Base-by-base conservation (phyloP, 2,329 filamentous ascomycete species). In the Periconia sp. region DNA sequence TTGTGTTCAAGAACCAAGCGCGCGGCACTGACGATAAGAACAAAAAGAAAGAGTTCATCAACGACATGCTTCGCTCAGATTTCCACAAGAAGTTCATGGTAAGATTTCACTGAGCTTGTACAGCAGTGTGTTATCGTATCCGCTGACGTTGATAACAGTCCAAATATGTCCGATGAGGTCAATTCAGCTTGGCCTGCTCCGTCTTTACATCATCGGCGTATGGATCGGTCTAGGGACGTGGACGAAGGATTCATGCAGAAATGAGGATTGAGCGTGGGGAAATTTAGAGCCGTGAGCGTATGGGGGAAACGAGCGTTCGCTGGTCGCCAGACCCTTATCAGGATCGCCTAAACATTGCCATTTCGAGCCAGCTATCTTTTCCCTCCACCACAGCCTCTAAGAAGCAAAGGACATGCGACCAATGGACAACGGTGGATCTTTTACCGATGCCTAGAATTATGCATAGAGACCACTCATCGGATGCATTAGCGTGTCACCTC, bases 1-100 rank as follows among this genome's bases (percentile, higher is more conserved):
- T 99, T 13, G 92, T 99, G 2, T 99, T 99, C 79, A 97, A 96
- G 80, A 99, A 99, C 74, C 94, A 99, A 77, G 94, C 93, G 33
- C 84, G 94, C 54, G 94, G 93, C 9, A 96, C 92, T 0, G 93
- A 97, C 70, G 91, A 97, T 58, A 92, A 88, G 79, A 86, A 88
- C 58, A 92, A 89, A 79, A 92, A 89, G 79, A 95, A 93, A 79
- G 92, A 96, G 75, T 99, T 99, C 77, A 92, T 99, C 74, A 99
- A 99, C 71, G 92, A 97, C 76, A 81, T 96, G 68, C 78, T 97
- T 59, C 87, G 93, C 57, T 97, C 92, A 30, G 94, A 99, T 75
- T 99, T 99, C 75, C 94, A 99, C 80, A 94, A 92, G 77, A 87
- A 92, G 59, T 99, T 99, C 75, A 99, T 99, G 94, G 82, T 83